phyloP scores from a whole-genome alignment of 1,284 basidiomycete species.

The Xerocomus minutiporus region DNA sequence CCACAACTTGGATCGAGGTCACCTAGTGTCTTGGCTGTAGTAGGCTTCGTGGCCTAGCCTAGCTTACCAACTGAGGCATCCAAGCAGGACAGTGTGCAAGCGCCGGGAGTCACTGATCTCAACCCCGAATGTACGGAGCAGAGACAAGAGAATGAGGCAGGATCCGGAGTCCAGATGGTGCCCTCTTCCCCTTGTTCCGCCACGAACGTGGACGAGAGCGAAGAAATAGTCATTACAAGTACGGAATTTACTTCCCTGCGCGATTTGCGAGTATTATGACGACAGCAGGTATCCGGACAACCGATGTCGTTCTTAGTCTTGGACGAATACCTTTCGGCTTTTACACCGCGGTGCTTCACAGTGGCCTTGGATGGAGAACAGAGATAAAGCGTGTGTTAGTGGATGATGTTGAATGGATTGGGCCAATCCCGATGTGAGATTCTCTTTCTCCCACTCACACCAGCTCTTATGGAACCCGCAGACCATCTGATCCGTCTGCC shows the following conservation, averaged over 20 bases:
- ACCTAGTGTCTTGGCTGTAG: neutral
- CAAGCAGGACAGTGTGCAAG: neutral
- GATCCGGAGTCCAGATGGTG: no score
- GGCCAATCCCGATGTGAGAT: neutral
- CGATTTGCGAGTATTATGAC: neutral
- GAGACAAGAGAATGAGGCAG: neutral
- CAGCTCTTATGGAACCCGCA: neutral
- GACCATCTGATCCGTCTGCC: conserved; percentile 7
- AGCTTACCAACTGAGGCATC: neutral
- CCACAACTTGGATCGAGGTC: neutral
- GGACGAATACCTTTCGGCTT: neutral
- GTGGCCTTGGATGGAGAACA: no score
- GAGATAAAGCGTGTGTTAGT: no score
- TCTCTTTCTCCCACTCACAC: neutral
- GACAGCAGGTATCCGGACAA: no score
- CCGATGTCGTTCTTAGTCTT: neutral
- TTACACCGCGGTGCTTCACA: no score
- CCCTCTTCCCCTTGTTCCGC: neutral
- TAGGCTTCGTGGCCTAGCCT: neutral
- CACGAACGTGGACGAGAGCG: neutral
- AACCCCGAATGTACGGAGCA: neutral
- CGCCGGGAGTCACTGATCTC: neutral
- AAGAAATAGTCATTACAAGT: neutral
- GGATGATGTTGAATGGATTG: no score
- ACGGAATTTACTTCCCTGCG: neutral